These are phyloP conservation scores for Melanogaster broomeanus DNA, from an alignment of 768 basidiomycete species.

Conservation along the genomic window DNA sequence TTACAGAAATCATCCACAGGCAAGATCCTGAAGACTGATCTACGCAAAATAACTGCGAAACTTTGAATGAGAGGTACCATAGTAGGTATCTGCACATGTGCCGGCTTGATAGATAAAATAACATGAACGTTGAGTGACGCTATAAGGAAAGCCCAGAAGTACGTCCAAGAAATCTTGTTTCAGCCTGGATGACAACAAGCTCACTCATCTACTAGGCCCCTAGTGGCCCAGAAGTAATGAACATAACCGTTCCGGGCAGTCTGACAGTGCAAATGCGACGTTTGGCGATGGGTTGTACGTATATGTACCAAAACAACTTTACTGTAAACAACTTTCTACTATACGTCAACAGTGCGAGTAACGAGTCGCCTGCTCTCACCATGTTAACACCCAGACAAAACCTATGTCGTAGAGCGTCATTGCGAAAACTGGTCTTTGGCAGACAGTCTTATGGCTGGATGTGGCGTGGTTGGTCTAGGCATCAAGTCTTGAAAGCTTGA, in stretches of 20 bases:
- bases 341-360: neutral
- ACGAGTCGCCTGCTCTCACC: constrained; percentile 9
- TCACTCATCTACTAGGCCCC: too few species aligned
- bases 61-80: too few species aligned
- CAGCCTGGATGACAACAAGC: too few species aligned
- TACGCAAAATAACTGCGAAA: constrained; percentile 69
- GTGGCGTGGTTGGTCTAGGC: neutral
- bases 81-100: too few species aligned
- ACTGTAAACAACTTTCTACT: constrained; percentile 7
- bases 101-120: constrained; percentile 22
- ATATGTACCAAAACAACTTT: constrained; percentile 8
- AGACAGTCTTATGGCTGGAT: constrained; percentile 6
- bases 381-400: constrained; percentile 8
- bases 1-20: constrained; percentile 84
- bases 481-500: neutral
- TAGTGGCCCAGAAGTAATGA: too few species aligned
- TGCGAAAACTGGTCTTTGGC: constrained; percentile 5
- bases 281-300: constrained; percentile 10
- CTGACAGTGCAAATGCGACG: too few species aligned
- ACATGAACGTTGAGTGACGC: constrained; percentile 1
- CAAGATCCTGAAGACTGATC: constrained; percentile 79
- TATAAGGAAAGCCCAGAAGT: neutral
- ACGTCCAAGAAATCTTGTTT: too few species aligned
- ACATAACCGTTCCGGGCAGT: too few species aligned
- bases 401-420: constrained; percentile 14